Evolutionary conservation across 768 basidiomycete genomes (phyloP), one percentile per base, ranked within the genome.

Genomic region (Megacollybia marginata): DNA sequence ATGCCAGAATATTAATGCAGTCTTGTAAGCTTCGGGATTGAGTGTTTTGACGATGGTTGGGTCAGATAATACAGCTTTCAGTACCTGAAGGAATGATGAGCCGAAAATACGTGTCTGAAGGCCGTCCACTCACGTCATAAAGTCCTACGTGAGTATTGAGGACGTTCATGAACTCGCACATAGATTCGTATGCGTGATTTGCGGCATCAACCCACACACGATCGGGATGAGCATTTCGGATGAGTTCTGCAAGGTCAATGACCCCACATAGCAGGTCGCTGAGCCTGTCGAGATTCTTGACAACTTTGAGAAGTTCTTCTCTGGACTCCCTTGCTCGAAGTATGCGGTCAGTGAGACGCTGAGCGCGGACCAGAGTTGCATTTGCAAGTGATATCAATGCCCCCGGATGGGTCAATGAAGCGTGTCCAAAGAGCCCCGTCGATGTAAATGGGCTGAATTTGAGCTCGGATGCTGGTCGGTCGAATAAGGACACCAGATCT

Each of bases 131-230:
- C 64, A 89, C 94, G 70, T 91, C 77, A 55, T 93, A 94, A 43
- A 99, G 72, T 35, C 87, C 91, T 33, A 86, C 83, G 70, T 98
- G 78, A 32, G 94, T 97, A 66, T 99, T 99, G 52, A 98, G 72
- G 43, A 90, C 83, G 65, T 97, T 97, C 94, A 99, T 98, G 65
- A 88, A 94, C 68, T 93, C 89, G 70, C 92, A 97, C 54, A 98
- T 72, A 53, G 79, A 81, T 65, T 92, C 93, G 65, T 98, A 97
- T 40, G 88, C 87, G 53, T 77, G 74, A 61, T 96, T 90, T 42
- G 90, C 90, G 46, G 85, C 85, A 13, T 80, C 75, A 13, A 90
- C 76, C 94, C 95, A 98, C 43, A 66, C 59, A 23, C 73, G 70
- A 61, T 96, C 91, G 1, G 95, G 93, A 70, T 98, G 94, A 0